These are phyloP conservation scores for Myxozyma geophila DNA, from an alignment of 805 yeast genomes.

Conservation along the genomic window DNA sequence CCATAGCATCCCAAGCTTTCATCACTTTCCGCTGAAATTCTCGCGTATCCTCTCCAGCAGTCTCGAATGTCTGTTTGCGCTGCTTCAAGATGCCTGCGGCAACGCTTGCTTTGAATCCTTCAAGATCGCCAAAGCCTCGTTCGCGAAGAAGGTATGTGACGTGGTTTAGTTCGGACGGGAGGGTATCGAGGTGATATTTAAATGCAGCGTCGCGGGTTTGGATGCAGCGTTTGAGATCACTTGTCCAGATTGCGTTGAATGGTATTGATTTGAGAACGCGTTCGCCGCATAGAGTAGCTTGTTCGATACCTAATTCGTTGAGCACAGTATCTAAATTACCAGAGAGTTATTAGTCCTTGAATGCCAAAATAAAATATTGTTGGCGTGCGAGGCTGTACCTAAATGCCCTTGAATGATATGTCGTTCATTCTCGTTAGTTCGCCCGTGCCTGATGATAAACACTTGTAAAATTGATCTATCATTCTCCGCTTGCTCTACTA, in stretches of 20 bases:
- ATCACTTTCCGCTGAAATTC: constrained; percentile 14
- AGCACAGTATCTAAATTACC: constrained; percentile 19
- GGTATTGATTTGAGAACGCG: constrained; percentile 9
- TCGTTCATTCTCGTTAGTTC: constrained; percentile 24
- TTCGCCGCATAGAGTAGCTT: constrained; percentile 18
- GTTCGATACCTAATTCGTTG: constrained; percentile 24
- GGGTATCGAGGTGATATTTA: not conserved
- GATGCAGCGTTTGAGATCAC: constrained; percentile 26
- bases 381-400: not conserved
- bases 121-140: constrained; percentile 26
- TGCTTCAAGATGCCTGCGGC: constrained; percentile 14
- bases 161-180: constrained; percentile 18
- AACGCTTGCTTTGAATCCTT: constrained; percentile 15
- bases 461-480: constrained; percentile 18
- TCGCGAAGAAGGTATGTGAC: constrained; percentile 22
- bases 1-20: constrained; percentile 26
- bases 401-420: constrained; percentile 34
- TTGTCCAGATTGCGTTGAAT: constrained; percentile 30
- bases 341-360: not conserved
- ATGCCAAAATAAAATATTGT: too few relatives aligned
- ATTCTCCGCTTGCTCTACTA: constrained; percentile 5
- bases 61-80: constrained; percentile 18
- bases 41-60: constrained; percentile 21
- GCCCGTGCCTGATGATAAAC: constrained; percentile 31
- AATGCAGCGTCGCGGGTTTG: constrained; percentile 32